Evolutionary conservation across 108 stramenopile species (phyloP), one percentile per base, ranked within the genome.

Genomic region (Cyclotella cryptica): DNA sequence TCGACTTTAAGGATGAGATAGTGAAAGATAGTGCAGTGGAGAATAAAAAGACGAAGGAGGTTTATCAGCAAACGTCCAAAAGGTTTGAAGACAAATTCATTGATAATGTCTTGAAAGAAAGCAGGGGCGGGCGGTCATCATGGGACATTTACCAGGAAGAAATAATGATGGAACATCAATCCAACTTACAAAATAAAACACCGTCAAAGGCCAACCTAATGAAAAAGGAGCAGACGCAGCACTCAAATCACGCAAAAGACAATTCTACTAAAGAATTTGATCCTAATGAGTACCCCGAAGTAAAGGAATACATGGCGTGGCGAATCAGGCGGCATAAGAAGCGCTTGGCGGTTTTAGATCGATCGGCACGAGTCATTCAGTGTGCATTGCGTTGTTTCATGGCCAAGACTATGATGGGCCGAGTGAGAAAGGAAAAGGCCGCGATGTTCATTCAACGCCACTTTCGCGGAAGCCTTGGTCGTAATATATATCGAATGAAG

Each of bases 281-380:
- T 67, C 84, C 89, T 4, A 84, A 88, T 57, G 87, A 85, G 13
- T 89, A 85, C 51, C 93, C 95, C 14, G 94, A 94, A 81, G 89
- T 93, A 0, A 79, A 88, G 19, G 95, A 96, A 77, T 95, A 92
- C 88, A 96, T 96, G 95, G 67, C 73, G 11, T 96, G 95, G 95
- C 85, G 95, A 40, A 71, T 96, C 39, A 84, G 79, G 69, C 76
- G 96, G 14, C 94, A 96, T 62, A 86, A 85, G 60, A 93, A 92
- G 82, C 85, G 93, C 11, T 80, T 94, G 45, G 74, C 78, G 17
- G 75, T 84, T 18, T 66, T 96, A 15, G 90, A 93, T 40, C 63
- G 59, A 8, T 88, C 90, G 10, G 94, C 92, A 18, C 30, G 30
- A 14, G 52, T 81, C 10, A 88, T 96, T 21, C 94, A 96, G 67